A percentile compares a stretch with the other conserved stretches of the same genome.
These are phyloP conservation scores for Talaromyces sp. DNA, from an alignment of 2,329 filamentous ascomycete genomes.

Conservation along the genomic window DNA sequence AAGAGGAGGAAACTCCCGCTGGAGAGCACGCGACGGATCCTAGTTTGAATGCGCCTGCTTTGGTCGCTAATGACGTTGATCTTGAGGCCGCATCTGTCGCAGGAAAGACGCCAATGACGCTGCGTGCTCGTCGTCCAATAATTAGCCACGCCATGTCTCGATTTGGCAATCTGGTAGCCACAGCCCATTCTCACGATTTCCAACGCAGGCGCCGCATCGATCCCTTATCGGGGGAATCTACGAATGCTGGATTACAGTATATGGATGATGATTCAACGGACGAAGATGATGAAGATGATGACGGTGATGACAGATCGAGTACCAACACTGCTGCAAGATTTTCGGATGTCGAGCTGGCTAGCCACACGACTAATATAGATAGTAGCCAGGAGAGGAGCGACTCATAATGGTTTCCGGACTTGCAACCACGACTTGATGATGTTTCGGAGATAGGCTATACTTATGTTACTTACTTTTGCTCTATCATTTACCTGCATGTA, in stretches of 20 bases:
- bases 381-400: background rate
- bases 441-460: background rate
- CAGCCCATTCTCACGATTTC: conserved; percentile 88
- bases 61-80: conserved; percentile 24
- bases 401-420: background rate
- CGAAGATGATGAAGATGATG: conserved; percentile 33
- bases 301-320: conserved; percentile 31
- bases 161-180: conserved; percentile 67
- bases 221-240: conserved; percentile 35
- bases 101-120: conserved; percentile 24
- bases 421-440: background rate
- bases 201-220: conserved; percentile 66
- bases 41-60: background rate
- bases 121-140: conserved; percentile 28
- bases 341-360: conserved; percentile 14
- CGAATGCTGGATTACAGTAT: conserved; percentile 35
- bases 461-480: conserved; percentile 10
- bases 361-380: background rate
- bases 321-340: background rate
- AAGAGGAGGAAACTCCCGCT: conserved; percentile 2
- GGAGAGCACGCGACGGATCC: conserved; percentile 5
- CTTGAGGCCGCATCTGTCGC: conserved; percentile 26
- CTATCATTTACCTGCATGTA: background rate
- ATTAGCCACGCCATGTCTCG: conserved; percentile 43
- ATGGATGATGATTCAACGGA: conserved; percentile 36